Base-by-base conservation (phyloP, 768 basidiomycete genomes). In the Cyclocybe aegerita region DNA sequence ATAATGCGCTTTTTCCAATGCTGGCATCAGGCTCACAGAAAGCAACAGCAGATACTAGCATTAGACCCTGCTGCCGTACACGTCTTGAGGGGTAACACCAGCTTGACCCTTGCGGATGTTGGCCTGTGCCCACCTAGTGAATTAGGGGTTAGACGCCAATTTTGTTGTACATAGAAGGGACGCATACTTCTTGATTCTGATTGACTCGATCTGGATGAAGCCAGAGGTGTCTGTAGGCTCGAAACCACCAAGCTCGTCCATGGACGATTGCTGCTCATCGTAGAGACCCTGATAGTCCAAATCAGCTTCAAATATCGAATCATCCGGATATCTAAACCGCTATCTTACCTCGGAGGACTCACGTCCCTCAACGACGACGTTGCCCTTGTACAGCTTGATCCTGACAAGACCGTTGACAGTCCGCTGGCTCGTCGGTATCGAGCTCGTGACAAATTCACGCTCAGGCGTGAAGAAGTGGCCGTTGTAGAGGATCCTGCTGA, bases 401-500 rank as follows among this genome's bases (percentile, higher is more conserved):
- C 88, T 81, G 46, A 98, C 94, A 40, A 87, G 67, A 40, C 97
- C 97, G 62, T 98, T 98, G 57, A 99, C 97, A 17, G 94, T 97
- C 70, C 90, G 80, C 76, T 99, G 97, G 68, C 90, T 93, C 37
- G 93, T 86, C 4, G 94, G 93, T 65, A 98, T 93, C 48, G 90
- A 82, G 62, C 86, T 85, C 39, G 86, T 88, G 63, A 98, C 74
- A 64, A 98, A 98, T 72, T 98, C 97, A 57, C 96, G 82, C 73
- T 98, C 97, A 40, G 97, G 95, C n/a, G 94, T 96, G 81, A 98
- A 99, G 85, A 93, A 98, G 75, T 96, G 93, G 34, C 96, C 97
- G 65, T 98, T 98, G 79, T 99, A 98, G 42, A 99, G 75, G 63
- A 99, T 95, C 59, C 86, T 78, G 68, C 90, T 85, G 48, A 98